phyloP scores from a whole-genome alignment of 495 filamentous ascomycete species.

The Aspergillus cristatus region DNA sequence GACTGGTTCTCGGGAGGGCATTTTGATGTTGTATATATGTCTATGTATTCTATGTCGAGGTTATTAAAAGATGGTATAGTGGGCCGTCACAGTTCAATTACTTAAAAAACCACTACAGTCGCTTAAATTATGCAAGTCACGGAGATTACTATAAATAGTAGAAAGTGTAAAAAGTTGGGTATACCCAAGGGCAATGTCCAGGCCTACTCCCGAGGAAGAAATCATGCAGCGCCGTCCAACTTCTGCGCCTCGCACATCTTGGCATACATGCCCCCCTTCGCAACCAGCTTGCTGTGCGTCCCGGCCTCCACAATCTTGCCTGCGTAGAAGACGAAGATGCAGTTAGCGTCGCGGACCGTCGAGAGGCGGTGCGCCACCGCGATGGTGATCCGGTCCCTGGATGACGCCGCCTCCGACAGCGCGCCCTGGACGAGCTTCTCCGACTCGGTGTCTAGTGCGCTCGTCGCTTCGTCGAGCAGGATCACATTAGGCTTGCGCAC shows the following conservation, averaged over 20 bases:
- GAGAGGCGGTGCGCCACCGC: slow-evolving; percentile 27
- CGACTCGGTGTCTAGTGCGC: slow-evolving; percentile 44
- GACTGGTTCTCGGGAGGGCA: too few relatives aligned
- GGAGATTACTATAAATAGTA: too few relatives aligned
- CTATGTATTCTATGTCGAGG: too few relatives aligned
- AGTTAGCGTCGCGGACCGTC: not conserved
- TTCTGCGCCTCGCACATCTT: not conserved
- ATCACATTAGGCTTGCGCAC: slow-evolving; percentile 35
- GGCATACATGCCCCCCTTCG: not conserved
- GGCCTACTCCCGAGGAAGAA: too few relatives aligned
- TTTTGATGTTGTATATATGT: too few relatives aligned
- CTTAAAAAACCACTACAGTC: too few relatives aligned
- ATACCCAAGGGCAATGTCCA: too few relatives aligned
- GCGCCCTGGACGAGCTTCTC: slow-evolving; percentile 30
- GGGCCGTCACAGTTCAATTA: too few relatives aligned
- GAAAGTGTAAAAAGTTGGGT: too few relatives aligned
- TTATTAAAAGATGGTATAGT: too few relatives aligned
- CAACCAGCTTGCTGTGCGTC: not conserved
- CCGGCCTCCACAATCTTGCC: not conserved
- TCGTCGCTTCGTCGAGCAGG: slow-evolving; percentile 51
- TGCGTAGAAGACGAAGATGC: not conserved
- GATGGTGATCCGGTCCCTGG: slow-evolving; percentile 23
- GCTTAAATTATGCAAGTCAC: too few relatives aligned
- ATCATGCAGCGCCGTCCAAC: not conserved
- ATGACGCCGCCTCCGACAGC: slow-evolving; percentile 24